Conservation (phyloP, 495 filamentous ascomycete species). For the Schizothecium vesticola region DNA sequence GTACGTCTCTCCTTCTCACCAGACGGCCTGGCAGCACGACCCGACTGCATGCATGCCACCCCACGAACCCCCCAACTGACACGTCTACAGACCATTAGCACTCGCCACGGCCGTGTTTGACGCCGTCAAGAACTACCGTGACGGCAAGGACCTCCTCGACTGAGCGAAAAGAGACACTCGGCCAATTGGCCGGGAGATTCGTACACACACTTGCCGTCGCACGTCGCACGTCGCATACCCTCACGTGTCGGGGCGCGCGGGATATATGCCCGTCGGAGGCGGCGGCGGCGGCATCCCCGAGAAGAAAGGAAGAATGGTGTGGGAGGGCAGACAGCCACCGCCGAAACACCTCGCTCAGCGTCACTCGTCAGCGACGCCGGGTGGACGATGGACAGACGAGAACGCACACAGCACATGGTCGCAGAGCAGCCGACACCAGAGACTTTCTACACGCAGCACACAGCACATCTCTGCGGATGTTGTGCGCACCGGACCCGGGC, state of each 20-base stretch:
- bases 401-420: background rate
- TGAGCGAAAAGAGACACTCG: background rate
- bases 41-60: background rate
- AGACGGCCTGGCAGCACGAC: background rate
- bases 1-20: constrained; percentile 14
- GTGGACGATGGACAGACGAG: background rate
- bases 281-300: background rate
- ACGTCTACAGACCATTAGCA: constrained; percentile 3
- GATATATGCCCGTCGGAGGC: background rate
- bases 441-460: background rate
- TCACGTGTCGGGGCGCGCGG: background rate
- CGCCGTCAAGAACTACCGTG: constrained; percentile 26
- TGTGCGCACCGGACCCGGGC: background rate
- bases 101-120: constrained; percentile 23
- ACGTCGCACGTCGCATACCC: background rate
- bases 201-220: background rate
- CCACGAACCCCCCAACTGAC: constrained; percentile 6
- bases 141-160: constrained; percentile 27
- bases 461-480: background rate
- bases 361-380: background rate
- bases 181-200: background rate
- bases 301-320: background rate
- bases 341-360: background rate
- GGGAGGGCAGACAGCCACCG: background rate
- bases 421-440: background rate